These are phyloP conservation scores for Cladophialophora psammophila DNA, from an alignment of 2,329 filamentous ascomycete genomes.

Conservation along the genomic window DNA sequence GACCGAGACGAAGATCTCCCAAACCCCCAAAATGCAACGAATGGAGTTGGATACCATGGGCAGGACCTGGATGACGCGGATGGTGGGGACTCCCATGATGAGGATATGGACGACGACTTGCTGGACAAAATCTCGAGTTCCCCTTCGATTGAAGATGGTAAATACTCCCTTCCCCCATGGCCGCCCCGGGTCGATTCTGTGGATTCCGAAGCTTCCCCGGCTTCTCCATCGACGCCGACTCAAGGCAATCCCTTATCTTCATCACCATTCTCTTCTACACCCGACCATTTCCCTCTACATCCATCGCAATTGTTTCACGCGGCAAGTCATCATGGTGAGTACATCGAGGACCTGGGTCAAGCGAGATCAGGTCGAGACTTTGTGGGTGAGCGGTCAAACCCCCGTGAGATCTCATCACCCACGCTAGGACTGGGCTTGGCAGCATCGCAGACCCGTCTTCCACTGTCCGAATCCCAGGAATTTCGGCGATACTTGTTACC, in stretches of 20 bases:
- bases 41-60: conserved; percentile 33
- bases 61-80: conserved; percentile 56
- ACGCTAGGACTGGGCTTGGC: not conserved
- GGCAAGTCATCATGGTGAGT: conserved; percentile 59
- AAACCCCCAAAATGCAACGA: conserved; percentile 33
- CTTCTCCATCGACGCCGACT: conserved; percentile 38
- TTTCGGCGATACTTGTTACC: conserved; percentile 52
- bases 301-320: conserved; percentile 43
- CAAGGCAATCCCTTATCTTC: conserved; percentile 43
- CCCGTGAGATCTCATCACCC: not conserved
- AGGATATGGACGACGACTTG: conserved; percentile 87
- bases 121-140: conserved; percentile 99
- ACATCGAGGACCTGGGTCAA: conserved; percentile 41
- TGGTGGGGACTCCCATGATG: conserved; percentile 69
- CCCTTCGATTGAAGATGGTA: conserved; percentile 98
- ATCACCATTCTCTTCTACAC: conserved; percentile 43
- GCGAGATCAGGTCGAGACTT: conserved; percentile 17
- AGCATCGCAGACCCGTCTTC: conserved; percentile 15
- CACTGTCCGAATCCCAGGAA: conserved; percentile 34
- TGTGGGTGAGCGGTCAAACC: conserved; percentile 8
- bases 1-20: conserved; percentile 64
- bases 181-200: conserved; percentile 53
- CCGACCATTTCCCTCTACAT: conserved; percentile 41
- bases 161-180: conserved; percentile 65
- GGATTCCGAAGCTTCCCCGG: conserved; percentile 42